Evolutionary conservation across 225 moss, liverwort and hornwort species (phyloP), one percentile per base, ranked within the genome.

Genomic region (Polytrichum formosum): DNA sequence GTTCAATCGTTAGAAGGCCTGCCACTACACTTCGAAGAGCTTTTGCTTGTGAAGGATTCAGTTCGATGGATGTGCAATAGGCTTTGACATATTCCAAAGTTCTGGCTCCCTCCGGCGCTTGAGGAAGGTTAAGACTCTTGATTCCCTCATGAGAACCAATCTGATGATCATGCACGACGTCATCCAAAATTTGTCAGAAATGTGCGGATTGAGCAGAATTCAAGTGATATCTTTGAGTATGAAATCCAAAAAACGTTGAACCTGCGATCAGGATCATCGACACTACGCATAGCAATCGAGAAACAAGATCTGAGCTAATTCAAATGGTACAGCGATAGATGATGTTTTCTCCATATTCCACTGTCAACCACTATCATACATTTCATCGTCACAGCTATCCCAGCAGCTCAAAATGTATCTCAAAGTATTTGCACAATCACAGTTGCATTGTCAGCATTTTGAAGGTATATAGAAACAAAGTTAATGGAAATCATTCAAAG

Each of bases 11-110:
- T 4, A 84, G 76, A 16, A 87, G 63, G 22, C 69, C 71, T 23
- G 76, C 73, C 0, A 84, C 7, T 23, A 66, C 65, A 23, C 81
- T 81, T 30, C 76, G 71, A 8, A 82, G 64, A 5, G 73, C 26
- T 6, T 55, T 63, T 8, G 8, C 13, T 37, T 87, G 81, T 3
- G 84, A 84, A 54, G 69, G 63, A 46, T 84, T 87, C 0, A 87
- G 74, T 1, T 21, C 20, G 23, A 72, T 72, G 18, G 19, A 64
- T 5, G 46, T 76, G 73, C 79, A 77, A 7, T 84, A 79, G 13
- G 31, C 66, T 13, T 63, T 63, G 56, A 78, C 75, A 7, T 10
- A 27, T 70, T 64, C 28, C 72, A 78, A 70, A n/a, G 33, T 73
- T 5, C 4, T 67, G 0, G 18, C 78, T 67, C 62, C 78, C 55